Evolutionary conservation across 148 eudicot genomes (phyloP), one percentile per base, ranked within the genome.

Genomic region (Vaccinium myrtillus): DNA sequence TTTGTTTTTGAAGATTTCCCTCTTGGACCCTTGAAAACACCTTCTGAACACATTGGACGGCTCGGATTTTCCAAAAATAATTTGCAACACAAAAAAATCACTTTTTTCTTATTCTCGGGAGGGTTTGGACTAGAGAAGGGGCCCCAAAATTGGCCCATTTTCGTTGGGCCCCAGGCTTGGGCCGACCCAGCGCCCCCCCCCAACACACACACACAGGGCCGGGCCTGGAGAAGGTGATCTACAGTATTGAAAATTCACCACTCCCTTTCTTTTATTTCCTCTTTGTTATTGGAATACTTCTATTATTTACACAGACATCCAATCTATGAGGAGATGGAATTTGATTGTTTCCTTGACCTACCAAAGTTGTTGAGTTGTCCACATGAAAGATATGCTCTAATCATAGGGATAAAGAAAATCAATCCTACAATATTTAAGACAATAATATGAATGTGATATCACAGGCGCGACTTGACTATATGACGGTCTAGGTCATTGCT

Each of bases 331-430:
- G 50, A 36, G n/a, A 73, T 14, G 2, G 6, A 73, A 73, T 76
- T 46, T 21, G 79, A 73, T 46, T 76, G 27, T n/a, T 76, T 76
- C 32, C 30, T 39, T 43, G 55, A 48, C 79, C 79, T 69, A 69
- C 74, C 74, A 13, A 69, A 69, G 74, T 69, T 27, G 74, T 27
- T 69, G 18, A 69, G 39, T 69, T 30, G 43, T 69, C 13, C 43
- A 30, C 73, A 67, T 67, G 73, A 67, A 11, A 67, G 39, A 23
- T 27, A 69, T 30, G 43, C 74, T 27, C 39, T 11, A 69, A 27
- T 69, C 16, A 63, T 25, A 32, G 14, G 27, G 13, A 69, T 12
- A 27, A 23, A 30, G 39, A 14, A 30, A 13, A 69, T 14, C 71
- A 65, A 65, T 23, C 3, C 13, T n/a, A 23, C 4, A 63, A 9